These are phyloP conservation scores for Botrytis aclada DNA, from an alignment of 2,329 filamentous ascomycete genomes.

Conservation along the genomic window DNA sequence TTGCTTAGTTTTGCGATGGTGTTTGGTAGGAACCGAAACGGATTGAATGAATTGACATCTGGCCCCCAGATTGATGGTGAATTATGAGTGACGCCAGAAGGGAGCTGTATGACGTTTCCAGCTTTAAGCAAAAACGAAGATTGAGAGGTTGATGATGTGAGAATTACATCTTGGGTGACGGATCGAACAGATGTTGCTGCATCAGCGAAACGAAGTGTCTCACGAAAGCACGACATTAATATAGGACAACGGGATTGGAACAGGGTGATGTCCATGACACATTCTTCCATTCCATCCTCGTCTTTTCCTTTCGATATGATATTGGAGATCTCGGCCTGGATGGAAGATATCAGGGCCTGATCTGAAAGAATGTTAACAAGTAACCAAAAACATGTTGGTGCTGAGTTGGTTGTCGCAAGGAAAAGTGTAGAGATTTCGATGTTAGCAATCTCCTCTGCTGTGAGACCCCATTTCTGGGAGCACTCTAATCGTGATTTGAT, in stretches of 20 bases:
- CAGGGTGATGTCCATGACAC: conserved; percentile 25
- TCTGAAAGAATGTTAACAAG: conserved; percentile 38
- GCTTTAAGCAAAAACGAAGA: conserved; percentile 45
- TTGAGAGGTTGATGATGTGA: conserved; percentile 35
- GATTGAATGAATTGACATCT: conserved; percentile 43
- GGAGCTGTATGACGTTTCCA: conserved; percentile 44
- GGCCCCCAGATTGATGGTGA: conserved; percentile 45
- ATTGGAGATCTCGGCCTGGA: conserved; percentile 37
- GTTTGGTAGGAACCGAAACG: conserved; percentile 41
- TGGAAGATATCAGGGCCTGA: conserved; percentile 32
- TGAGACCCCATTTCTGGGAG: conserved; percentile 37
- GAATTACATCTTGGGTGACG: conserved; percentile 43
- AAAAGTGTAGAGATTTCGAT: conserved; percentile 39
- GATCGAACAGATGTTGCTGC: conserved; percentile 42
- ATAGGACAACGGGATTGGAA: conserved; percentile 44
- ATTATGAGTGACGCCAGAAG: conserved; percentile 44
- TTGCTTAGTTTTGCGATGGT: conserved; percentile 25
- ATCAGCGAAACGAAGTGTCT: conserved; percentile 44
- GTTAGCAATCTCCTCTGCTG: conserved; percentile 35
- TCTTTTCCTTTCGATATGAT: conserved; percentile 17
- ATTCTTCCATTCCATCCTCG: conserved; percentile 19
- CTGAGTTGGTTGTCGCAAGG: conserved; percentile 40
- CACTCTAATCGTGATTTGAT: conserved; percentile 36
- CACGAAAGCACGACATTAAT: conserved; percentile 45
- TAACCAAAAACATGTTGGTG: conserved; percentile 43